Evolutionary conservation across 2,329 filamentous ascomycete genomes (phyloP), one percentile per base, ranked within the genome.

Genomic region (Talaromyces sp.): DNA sequence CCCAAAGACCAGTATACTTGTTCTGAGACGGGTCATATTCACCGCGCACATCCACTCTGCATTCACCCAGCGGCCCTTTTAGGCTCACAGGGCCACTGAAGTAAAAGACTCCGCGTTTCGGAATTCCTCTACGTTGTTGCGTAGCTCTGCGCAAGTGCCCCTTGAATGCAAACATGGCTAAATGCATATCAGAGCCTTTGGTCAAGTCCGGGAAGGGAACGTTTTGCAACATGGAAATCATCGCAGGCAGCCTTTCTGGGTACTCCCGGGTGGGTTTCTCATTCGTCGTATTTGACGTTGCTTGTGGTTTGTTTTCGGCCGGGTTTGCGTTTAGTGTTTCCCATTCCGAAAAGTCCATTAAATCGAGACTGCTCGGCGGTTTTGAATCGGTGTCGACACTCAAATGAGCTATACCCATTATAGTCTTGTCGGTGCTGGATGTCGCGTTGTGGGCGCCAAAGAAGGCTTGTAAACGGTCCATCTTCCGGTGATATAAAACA

Each of bases 31-130:
- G 71, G 56, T 75, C 69, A 61, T 74, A 75, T 67, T 74, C 72
- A 29, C 71, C 73, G 21, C 63, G 64, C 10, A 75, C 71, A 61
- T 75, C 71, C 57, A 74, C 64, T 57, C 73, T 69, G 59, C 72
- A 74, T 56, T 69, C 68, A 11, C 72, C 73, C 32, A 67, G 66
- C 1, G 70, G 67, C 4, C 73, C 73, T 56, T 66, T 68, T 0
- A 75, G 54, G 7, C 70, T 71, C 26, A 75, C 67, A 12, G 70
- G 72, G 3, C 73, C 73, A 53, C 62, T 57, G n/a, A 75, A 63
- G 38, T 68, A 72, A 61, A 75, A 74, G 14, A 67, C 66, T 17
- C 73, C 73, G 35, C 70, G 70, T n/a, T 62, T 66, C 55, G 69
- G 66, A 43, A 67, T 67, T 32, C 60, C 56, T 17, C 62, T 61